Conservation (phyloP, 2,329 filamentous ascomycete species). For the Apiospora kogelbergensis region DNA sequence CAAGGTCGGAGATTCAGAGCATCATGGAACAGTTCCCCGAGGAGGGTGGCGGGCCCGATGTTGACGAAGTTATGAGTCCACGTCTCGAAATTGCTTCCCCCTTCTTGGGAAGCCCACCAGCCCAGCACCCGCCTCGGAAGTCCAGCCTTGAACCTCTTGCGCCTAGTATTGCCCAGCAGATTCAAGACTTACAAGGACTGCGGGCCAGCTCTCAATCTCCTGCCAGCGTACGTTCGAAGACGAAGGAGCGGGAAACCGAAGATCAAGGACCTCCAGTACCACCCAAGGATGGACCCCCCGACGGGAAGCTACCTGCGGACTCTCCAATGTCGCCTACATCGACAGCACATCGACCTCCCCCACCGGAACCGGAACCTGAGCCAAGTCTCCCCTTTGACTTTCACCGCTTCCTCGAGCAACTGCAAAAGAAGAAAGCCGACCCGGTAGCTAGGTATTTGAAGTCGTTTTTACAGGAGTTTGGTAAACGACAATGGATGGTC, state of each 20-base stretch:
- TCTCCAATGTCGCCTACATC: constrained; percentile 47
- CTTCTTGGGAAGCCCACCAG: constrained; percentile 61
- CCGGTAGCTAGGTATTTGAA: constrained; percentile 94
- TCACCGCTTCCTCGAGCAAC: constrained; percentile 91
- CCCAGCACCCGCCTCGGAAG: constrained; percentile 75
- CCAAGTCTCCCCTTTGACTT: constrained; percentile 92
- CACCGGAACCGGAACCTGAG: constrained; percentile 75
- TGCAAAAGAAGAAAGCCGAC: constrained; percentile 95
- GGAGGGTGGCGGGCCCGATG: constrained; percentile 67
- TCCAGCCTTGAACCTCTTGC: constrained; percentile 80
- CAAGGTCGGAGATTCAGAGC: constrained; percentile 85
- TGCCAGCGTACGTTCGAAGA: constrained; percentile 36
- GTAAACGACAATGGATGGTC: constrained; percentile 98
- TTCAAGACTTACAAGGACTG: constrained; percentile 47
- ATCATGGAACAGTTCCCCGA: constrained; percentile 97
- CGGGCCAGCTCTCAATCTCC: constrained; percentile 41
- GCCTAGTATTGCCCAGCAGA: constrained; percentile 47
- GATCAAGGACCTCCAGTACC: constrained; percentile 58
- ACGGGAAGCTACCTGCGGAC: constrained; percentile 35
- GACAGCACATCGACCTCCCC: constrained; percentile 62
- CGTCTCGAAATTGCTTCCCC: constrained; percentile 81
- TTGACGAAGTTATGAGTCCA: constrained; percentile 90
- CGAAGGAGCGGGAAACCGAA: constrained; percentile 34
- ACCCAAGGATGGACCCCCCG: constrained; percentile 56
- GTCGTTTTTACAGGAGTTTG: constrained; percentile 92